Percentiles rank a stretch among this genome's conserved stretches.
These are phyloP conservation scores for Tulasnella calospora DNA, from an alignment of 768 basidiomycete genomes.

Conservation along the genomic window DNA sequence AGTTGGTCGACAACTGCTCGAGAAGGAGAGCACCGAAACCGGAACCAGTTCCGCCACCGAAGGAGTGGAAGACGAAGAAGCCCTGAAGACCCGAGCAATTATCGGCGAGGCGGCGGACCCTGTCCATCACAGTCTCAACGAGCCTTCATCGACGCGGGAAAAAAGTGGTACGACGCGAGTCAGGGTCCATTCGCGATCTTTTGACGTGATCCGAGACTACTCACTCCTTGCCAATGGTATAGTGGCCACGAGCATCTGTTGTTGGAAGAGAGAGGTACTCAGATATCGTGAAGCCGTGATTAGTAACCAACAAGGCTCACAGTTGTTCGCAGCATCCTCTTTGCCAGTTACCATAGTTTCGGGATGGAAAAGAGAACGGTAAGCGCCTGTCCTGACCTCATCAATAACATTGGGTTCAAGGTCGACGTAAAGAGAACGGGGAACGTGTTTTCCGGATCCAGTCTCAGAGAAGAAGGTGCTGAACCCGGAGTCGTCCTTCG, in stretches of 20 bases:
- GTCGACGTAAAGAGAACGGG: conserved; percentile 94
- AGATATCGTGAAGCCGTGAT: conserved; percentile 24
- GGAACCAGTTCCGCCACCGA: conserved; percentile 98
- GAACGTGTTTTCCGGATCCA: conserved; percentile 93
- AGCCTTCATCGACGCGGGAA: conserved; percentile 38
- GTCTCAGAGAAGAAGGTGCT: conserved; percentile 99
- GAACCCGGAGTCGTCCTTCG: conserved; percentile 83
- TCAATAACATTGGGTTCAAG: conserved; percentile 97
- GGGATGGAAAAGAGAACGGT: conserved; percentile 97
- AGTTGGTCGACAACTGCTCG: conserved; percentile 95
- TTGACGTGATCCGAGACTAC: conserved; percentile 2
- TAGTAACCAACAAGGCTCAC: conserved; percentile 45
- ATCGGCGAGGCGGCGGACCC: conserved; percentile 91
- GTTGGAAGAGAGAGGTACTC: conserved; percentile 13
- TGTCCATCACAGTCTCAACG: conserved; percentile 96
- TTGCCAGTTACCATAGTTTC: conserved; percentile 98
- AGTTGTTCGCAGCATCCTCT: conserved; percentile 99
- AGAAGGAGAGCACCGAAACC: conserved; percentile 97
- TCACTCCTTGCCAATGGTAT: conserved; percentile 92
- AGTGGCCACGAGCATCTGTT: conserved; percentile 95
- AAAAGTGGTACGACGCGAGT: conserved; percentile 10
- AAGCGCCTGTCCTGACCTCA: conserved; percentile 91
- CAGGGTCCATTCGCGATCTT: conserved; percentile 4
- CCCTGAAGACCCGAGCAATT: conserved; percentile 98
- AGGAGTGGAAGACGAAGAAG: conserved; percentile 99